Evolutionary conservation across 208 protist species (phyloP).

Genomic region (Endotrypanum monterogeii): DNA sequence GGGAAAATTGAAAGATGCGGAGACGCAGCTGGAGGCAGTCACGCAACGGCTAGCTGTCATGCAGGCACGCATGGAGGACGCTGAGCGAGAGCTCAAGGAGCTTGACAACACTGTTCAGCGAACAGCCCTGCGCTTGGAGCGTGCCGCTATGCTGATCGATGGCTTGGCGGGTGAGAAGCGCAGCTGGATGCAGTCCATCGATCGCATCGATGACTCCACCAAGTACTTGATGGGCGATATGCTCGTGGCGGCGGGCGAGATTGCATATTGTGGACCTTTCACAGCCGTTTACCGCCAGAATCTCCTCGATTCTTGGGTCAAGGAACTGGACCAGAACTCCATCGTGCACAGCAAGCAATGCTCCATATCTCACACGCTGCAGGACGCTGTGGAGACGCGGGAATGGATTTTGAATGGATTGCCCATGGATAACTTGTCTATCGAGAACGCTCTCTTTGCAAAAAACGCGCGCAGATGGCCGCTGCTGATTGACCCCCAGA

Average conservation of each 20-base stretch:
- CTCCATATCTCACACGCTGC: constrained; percentile 92
- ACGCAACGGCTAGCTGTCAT: constrained; percentile 93
- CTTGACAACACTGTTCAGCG: constrained; percentile 92
- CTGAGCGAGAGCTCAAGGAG: constrained; percentile 94
- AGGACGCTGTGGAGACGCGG: constrained; percentile 95
- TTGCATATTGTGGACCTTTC: constrained; percentile 98
- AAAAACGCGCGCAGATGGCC: constrained; percentile 95
- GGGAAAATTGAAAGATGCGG: constrained; percentile 88
- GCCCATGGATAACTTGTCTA: constrained; percentile 95
- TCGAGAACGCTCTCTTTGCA: constrained; percentile 98
- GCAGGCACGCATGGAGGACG: constrained; percentile 90
- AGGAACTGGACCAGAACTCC: constrained; percentile 60
- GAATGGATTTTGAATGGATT: constrained; percentile 96
- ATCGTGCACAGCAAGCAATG: constrained; percentile 88
- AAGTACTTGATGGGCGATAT: constrained; percentile 96
- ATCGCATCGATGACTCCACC: constrained; percentile 82
- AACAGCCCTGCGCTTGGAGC: constrained; percentile 95
- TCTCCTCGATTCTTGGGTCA: constrained; percentile 87
- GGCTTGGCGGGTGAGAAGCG: constrained; percentile 97
- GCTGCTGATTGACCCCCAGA: constrained; percentile 99
- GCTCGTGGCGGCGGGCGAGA: constrained; percentile 93
- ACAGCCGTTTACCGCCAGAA: constrained; percentile 91
- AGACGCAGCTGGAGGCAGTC: constrained; percentile 91
- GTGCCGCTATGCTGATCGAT: constrained; percentile 96
- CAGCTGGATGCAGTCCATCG: constrained; percentile 92